Evolutionary conservation across 306 rosid genomes (phyloP), one percentile per base, ranked within the genome.

Genomic region (Rosa multiflora): DNA sequence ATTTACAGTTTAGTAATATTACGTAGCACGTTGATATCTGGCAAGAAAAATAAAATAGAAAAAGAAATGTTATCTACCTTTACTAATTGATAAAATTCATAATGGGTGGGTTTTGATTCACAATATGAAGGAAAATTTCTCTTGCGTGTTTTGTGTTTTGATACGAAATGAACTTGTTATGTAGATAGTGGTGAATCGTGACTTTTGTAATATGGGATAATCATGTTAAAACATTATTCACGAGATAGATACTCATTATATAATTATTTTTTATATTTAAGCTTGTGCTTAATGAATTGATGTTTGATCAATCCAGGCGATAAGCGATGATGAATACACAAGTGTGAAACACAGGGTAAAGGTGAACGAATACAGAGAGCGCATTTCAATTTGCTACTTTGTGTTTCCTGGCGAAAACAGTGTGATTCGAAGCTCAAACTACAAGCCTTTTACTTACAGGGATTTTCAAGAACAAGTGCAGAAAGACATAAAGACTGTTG

Each of bases 311-410:
- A 66, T 17, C 4, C 73, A 91, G 97, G 97, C 94, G 0, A 85
- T 93, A 4, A 93, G 97, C 61, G 43, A 87, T 21, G 91, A 89
- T 74, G 78, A 10, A 66, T 93, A 87, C 85, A 86, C 78, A 75
- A 88, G 93, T 59, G 91, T 82, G 79, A 42, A 80, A 44, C 97
- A 91, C 76, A 89, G 90, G 75, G 97, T 93, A 79, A 88, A 81
- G 66, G 81, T 88, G 37, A 86, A 84, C 85, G 77, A 72, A 53
- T n/a, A 79, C 2, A 85, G 9, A 61, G 97, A 91, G 18, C 64
- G 93, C 62, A 59, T 89, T 4, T 93, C 97, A 55, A 21, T 88
- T 11, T 84, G 96, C 83, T 89, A 91, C 76, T 93, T 93, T 75
- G 94, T 88, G 72, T 93, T 90, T 43, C 97, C 96, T 0, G 85